These are phyloP conservation scores for Cladosporium phlei DNA, from an alignment of 2,329 filamentous ascomycete genomes.

Conservation along the genomic window DNA sequence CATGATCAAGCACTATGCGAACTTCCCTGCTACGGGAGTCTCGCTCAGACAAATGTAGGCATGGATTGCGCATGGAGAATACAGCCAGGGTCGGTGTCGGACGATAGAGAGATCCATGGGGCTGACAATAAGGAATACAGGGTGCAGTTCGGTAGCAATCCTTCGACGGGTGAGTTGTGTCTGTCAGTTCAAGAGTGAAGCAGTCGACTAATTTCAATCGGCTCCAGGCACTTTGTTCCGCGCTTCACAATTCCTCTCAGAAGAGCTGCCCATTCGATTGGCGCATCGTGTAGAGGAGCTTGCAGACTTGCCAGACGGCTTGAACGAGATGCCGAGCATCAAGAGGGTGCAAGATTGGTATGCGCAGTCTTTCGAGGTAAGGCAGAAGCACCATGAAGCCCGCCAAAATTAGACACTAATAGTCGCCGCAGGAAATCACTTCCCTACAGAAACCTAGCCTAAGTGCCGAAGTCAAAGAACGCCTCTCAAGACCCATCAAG, in stretches of 20 bases:
- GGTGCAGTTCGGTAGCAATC: constrained; percentile 92
- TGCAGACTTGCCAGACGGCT: constrained; percentile 83
- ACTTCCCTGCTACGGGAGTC: constrained; percentile 92
- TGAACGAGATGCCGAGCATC: constrained; percentile 97
- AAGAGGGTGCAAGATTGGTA: constrained; percentile 96
- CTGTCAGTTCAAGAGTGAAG: not conserved
- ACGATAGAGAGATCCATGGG: constrained; percentile 55
- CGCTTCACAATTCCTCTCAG: constrained; percentile 95
- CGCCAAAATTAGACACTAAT: constrained; percentile 23
- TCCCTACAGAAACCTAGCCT: constrained; percentile 73
- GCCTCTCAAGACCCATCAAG: constrained; percentile 66
- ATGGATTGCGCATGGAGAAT: constrained; percentile 56
- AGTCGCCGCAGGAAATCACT: constrained; percentile 79
- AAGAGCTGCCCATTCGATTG: constrained; percentile 93
- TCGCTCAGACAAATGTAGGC: constrained; percentile 98
- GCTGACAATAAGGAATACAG: constrained; percentile 7
- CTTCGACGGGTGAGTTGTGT: constrained; percentile 72
- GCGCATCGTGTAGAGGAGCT: constrained; percentile 96
- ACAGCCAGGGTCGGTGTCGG: constrained; percentile 2
- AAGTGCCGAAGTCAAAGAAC: constrained; percentile 68
- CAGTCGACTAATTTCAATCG: not conserved
- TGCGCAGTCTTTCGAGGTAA: constrained; percentile 96
- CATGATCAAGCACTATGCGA: constrained; percentile 94
- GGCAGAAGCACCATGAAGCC: constrained; percentile 31
- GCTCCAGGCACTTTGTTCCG: constrained; percentile 82